Percentiles rank a stretch among this genome's conserved stretches.
phyloP scores from a whole-genome alignment of 176 grass and related monocot species.

The Avena sativa region DNA sequence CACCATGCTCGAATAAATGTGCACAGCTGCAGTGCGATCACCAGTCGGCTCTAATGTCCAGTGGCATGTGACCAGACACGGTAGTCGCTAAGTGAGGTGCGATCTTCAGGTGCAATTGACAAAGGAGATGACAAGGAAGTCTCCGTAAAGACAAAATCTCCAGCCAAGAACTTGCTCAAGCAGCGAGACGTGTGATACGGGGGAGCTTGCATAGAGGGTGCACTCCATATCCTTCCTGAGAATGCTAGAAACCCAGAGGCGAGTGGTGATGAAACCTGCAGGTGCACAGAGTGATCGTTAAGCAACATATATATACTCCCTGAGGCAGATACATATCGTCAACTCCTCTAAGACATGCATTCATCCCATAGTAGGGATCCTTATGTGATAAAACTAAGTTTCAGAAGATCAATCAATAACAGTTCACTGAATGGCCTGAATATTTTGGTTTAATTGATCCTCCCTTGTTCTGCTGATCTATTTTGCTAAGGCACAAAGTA shows the following conservation, averaged over 20 bases:
- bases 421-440: background rate
- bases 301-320: background rate
- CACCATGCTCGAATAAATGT: conserved; percentile 62
- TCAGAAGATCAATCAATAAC: background rate
- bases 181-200: conserved; percentile 66
- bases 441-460: conserved; percentile 1
- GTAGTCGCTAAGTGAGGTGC: conserved; percentile 28
- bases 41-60: conserved; percentile 60
- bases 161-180: conserved; percentile 94
- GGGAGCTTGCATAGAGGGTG: conserved; percentile 71
- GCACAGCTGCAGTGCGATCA: conserved; percentile 54
- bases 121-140: conserved; percentile 80
- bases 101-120: conserved; percentile 88
- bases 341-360: background rate
- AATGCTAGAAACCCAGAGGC: conserved; percentile 48
- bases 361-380: background rate
- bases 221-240: conserved; percentile 84
- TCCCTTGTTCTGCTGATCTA: background rate
- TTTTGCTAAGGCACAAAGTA: background rate
- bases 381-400: background rate
- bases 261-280: conserved; percentile 54
- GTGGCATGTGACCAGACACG: conserved; percentile 63
- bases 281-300: conserved; percentile 4
- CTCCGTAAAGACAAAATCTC: conserved; percentile 89
- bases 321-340: background rate